phyloP scores from a whole-genome alignment of 208 protist genomes.

The Vickermania spadyakhi region DNA sequence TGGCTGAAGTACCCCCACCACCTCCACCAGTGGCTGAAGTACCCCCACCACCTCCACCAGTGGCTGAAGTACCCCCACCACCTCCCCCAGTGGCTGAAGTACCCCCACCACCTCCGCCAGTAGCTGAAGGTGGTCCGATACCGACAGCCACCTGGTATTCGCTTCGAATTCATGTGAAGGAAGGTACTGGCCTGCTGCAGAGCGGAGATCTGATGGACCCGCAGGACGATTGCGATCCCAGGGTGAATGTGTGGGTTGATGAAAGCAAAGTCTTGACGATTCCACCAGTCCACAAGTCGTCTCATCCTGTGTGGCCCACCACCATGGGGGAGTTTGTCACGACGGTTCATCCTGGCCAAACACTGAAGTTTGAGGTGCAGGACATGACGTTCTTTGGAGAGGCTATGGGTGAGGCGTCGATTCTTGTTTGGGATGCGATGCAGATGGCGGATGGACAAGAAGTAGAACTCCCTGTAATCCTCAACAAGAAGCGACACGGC shows the following conservation, averaged over 20 bases:
- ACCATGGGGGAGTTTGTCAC: conserved; percentile 18
- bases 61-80: conserved; percentile 1
- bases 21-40: conserved; percentile 4
- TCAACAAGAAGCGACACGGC: conserved; percentile 22
- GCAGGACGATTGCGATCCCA: conserved; percentile 19
- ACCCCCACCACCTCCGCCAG: not conserved
- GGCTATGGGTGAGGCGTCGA: conserved; percentile 18
- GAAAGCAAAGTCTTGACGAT: conserved; percentile 25
- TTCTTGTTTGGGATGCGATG: conserved; percentile 18
- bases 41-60: not conserved
- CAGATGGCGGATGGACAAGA: conserved; percentile 10
- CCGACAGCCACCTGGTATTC: not conserved
- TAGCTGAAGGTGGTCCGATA: not conserved
- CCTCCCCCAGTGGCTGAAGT: conserved; percentile 3
- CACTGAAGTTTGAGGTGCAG: not conserved
- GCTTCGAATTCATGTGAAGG: conserved; percentile 17
- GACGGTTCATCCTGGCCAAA: conserved; percentile 9
- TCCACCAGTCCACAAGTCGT: conserved; percentile 16
- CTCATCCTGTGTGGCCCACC: conserved; percentile 30
- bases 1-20: not conserved
- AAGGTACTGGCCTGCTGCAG: conserved; percentile 17
- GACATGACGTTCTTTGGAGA: conserved; percentile 9
- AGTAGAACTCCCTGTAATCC: conserved; percentile 22
- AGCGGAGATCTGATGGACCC: conserved; percentile 24
- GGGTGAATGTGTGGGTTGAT: conserved; percentile 43